Evolutionary conservation across 73 alveolate genomes (phyloP).

Genomic region (Paramecium bursaria): DNA sequence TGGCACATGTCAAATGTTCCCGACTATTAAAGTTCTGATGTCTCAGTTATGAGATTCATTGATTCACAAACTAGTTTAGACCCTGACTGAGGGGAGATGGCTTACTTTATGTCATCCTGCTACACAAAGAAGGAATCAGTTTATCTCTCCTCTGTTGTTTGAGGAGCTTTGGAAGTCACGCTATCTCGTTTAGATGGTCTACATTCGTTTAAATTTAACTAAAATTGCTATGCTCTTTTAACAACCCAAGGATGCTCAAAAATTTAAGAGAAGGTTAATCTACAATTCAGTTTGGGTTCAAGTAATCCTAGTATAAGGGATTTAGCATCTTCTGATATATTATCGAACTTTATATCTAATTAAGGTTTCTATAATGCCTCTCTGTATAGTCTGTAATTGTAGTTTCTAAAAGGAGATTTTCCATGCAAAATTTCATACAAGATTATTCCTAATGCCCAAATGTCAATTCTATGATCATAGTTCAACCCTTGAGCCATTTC

Average conservation of each 20-base stretch:
- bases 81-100: too few relatives aligned
- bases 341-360: slow-evolving; percentile 5
- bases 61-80: too few relatives aligned
- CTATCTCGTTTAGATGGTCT: too few relatives aligned
- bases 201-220: too few relatives aligned
- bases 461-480: slow-evolving; percentile 86
- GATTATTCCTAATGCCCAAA: slow-evolving; percentile 94
- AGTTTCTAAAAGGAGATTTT: slow-evolving; percentile 82
- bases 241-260: slow-evolving; percentile 76
- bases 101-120: too few relatives aligned
- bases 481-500: slow-evolving; percentile 83
- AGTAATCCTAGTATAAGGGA: neutral
- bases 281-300: slow-evolving; percentile 3
- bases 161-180: too few relatives aligned
- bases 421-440: slow-evolving; percentile 94
- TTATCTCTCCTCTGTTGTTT: too few relatives aligned
- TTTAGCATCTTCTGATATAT: slow-evolving; percentile 17
- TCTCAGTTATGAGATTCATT: too few relatives aligned
- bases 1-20: too few relatives aligned
- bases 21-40: too few relatives aligned
- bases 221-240: too few relatives aligned
- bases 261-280: slow-evolving; percentile 14
- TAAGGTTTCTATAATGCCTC: neutral
- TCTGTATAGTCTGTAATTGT: slow-evolving; percentile 32
- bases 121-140: too few relatives aligned